Base-by-base conservation (phyloP, 129 eudicot genomes). In the Artemisia argyi region DNA sequence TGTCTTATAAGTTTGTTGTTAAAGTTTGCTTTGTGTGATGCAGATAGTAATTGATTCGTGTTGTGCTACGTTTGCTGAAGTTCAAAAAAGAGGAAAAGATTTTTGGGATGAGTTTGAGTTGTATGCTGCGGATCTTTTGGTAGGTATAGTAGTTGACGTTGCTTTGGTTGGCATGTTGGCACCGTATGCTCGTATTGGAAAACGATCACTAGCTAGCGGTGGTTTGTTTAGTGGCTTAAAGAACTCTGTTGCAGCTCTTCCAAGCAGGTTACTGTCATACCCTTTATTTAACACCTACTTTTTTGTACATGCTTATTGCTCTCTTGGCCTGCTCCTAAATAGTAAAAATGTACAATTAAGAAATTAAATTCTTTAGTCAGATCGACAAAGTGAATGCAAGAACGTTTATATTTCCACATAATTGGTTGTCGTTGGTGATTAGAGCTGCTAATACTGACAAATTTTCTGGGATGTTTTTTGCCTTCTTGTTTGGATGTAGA, bases 41-140 rank as follows among this genome's bases (percentile, higher is more conserved):
- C 85, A 92, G 97, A 78, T 88, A 56, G 89, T 88, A n/a, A 94
- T 94, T 63, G 98, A 94, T 86, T 87, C 98, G 30, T 83, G 87
- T 81, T 94, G 98, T 84, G 98, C 98, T 28, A 94, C 98, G 18
- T 88, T 90, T 86, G 98, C 97, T 7, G 98, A 94, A 80, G 92
- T 85, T 63, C 94, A 90, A 61, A 87, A 90, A 73, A 84, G 98
- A 77, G 98, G 97, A 24, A 84, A 90, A 79, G 97, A 94, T 81
- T 94, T 94, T 73, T 94, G 98, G 98, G 83, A 91, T 16, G 98
- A 94, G 62, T 90, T 94, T 47, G 98, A 94, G 83, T 57, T 94
- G 83, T 94, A 87, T 74, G 86, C 90, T 20, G 98, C 98, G 11
- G 98, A 94, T 83, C 86, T 90, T 78, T 74, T 94, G 77, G 98